A percentile compares a stretch with the other conserved stretches of the same genome.
Conservation (phyloP, 1,139 yeast genomes). For the Yamadazyma triangularis region DNA sequence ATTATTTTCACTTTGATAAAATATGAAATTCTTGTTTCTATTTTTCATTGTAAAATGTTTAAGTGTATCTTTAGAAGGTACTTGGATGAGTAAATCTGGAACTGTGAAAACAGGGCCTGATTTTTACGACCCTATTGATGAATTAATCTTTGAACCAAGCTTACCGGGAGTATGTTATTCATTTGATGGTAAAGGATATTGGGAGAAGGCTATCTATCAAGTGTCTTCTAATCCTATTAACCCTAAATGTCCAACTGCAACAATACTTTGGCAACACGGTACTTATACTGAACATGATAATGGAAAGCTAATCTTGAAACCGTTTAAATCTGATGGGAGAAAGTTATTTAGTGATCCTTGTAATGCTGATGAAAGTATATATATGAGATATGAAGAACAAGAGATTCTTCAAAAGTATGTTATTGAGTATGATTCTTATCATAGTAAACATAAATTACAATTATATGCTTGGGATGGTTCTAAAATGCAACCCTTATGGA, state of each 20-base stretch:
- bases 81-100: slow-evolving; percentile 25
- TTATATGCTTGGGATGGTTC: slow-evolving; percentile 24
- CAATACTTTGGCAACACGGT: slow-evolving; percentile 30
- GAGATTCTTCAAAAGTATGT: slow-evolving; percentile 18
- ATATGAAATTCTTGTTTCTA: neutral
- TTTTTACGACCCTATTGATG: slow-evolving; percentile 25
- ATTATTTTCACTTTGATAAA: neutral
- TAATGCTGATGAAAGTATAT: slow-evolving; percentile 15
- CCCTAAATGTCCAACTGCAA: slow-evolving; percentile 25
- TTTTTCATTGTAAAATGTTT: slow-evolving; percentile 5
- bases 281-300: slow-evolving; percentile 12
- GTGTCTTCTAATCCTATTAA: slow-evolving; percentile 19
- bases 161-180: slow-evolving; percentile 30
- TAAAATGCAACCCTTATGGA: slow-evolving; percentile 28
- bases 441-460: slow-evolving; percentile 19
- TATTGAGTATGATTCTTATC: slow-evolving; percentile 18
- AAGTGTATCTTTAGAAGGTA: slow-evolving; percentile 14
- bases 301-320: slow-evolving; percentile 16
- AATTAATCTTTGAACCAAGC: slow-evolving; percentile 24
- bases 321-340: slow-evolving; percentile 26
- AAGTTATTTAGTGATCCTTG: slow-evolving; percentile 29
- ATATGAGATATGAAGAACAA: slow-evolving; percentile 19
- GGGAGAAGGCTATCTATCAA: slow-evolving; percentile 26
- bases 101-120: slow-evolving; percentile 26
- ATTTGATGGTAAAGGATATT: slow-evolving; percentile 24